These are phyloP conservation scores for Pyricularia sp. DNA, from an alignment of 2,329 filamentous ascomycete species.

Conservation along the genomic window DNA sequence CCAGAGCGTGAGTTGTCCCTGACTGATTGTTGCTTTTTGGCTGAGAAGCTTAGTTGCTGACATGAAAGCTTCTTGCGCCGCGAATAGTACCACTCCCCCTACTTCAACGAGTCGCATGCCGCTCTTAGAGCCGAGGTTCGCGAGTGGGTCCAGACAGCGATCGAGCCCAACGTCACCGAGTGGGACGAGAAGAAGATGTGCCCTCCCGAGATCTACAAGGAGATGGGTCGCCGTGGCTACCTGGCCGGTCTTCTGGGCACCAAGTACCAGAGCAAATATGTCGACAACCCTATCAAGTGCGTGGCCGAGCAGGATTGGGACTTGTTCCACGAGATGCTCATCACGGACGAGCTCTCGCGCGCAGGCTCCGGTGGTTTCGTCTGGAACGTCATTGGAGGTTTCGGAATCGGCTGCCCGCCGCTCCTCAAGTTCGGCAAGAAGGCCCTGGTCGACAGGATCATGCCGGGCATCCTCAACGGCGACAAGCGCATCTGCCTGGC, in stretches of 20 bases:
- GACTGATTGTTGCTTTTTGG: conserved; percentile 5
- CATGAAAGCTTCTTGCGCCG: neutral
- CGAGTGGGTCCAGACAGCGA: conserved; percentile 80
- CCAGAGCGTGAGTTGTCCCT: conserved; percentile 58
- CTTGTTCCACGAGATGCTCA: conserved; percentile 92
- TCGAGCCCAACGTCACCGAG: conserved; percentile 86
- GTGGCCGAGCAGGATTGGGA: conserved; percentile 90
- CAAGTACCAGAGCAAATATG: conserved; percentile 69
- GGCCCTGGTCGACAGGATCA: conserved; percentile 72
- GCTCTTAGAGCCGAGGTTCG: conserved; percentile 85
- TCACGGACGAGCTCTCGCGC: conserved; percentile 91
- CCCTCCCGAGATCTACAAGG: conserved; percentile 82
- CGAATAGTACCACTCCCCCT: conserved; percentile 80
- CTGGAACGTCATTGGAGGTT: conserved; percentile 96
- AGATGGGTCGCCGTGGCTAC: conserved; percentile 89
- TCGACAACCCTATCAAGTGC: conserved; percentile 60
- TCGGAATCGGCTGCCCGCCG: conserved; percentile 87
- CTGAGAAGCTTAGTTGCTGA: neutral
- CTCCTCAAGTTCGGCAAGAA: conserved; percentile 87
- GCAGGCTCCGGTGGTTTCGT: conserved; percentile 85
- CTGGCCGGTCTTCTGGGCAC: conserved; percentile 84
- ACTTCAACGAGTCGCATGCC: conserved; percentile 90
- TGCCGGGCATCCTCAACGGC: conserved; percentile 79
- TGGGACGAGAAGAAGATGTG: conserved; percentile 96
- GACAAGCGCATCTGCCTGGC: conserved; percentile 97